phyloP scores from a whole-genome alignment of 805 yeast species.

The Dipodascopsis uninucleata region DNA sequence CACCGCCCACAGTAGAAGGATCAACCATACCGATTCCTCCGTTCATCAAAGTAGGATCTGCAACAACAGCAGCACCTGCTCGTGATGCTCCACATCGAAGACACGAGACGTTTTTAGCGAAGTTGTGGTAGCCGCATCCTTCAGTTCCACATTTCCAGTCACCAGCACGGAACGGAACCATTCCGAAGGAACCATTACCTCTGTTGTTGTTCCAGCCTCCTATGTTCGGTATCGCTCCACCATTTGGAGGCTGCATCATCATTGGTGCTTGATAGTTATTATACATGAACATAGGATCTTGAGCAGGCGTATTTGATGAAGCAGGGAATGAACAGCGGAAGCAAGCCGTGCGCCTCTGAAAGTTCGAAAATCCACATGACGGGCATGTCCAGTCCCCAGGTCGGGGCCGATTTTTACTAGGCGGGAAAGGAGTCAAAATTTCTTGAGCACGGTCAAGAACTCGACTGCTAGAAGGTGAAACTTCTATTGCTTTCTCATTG shows the following conservation, averaged over 20 bases:
- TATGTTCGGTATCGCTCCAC: conserved; percentile 22
- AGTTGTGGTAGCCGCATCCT: conserved; percentile 80
- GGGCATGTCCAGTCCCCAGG: conserved; percentile 99
- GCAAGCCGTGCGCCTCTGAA: conserved; percentile 90
- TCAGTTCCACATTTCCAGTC: conserved; percentile 90
- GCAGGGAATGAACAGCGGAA: conserved; percentile 90
- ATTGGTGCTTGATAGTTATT: conserved; percentile 26
- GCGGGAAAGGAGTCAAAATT: conserved; percentile 78
- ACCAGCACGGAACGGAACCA: conserved; percentile 94
- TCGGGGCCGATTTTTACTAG: conserved; percentile 79
- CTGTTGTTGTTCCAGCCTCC: conserved; percentile 29
- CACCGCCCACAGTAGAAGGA: conserved; percentile 15
- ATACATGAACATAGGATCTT: conserved; percentile 50
- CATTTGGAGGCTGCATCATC: conserved; percentile 17
- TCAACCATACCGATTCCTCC: conserved; percentile 27
- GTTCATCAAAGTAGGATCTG: conserved; percentile 28
- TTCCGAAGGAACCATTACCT: conserved; percentile 35
- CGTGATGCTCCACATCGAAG: conserved; percentile 83
- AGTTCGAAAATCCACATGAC: conserved; percentile 89
- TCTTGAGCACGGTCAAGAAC: conserved; percentile 81
- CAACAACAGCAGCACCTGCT: conserved; percentile 32
- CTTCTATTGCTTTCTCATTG: conserved; percentile 72
- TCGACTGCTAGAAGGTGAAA: conserved; percentile 76
- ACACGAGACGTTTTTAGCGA: conserved; percentile 85
- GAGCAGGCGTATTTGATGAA: conserved; percentile 60